Percentiles rank a stretch among this genome's conserved stretches.
Conservation (phyloP, 2,329 filamentous ascomycete genomes). For the Ophiocordyceps australis region DNA sequence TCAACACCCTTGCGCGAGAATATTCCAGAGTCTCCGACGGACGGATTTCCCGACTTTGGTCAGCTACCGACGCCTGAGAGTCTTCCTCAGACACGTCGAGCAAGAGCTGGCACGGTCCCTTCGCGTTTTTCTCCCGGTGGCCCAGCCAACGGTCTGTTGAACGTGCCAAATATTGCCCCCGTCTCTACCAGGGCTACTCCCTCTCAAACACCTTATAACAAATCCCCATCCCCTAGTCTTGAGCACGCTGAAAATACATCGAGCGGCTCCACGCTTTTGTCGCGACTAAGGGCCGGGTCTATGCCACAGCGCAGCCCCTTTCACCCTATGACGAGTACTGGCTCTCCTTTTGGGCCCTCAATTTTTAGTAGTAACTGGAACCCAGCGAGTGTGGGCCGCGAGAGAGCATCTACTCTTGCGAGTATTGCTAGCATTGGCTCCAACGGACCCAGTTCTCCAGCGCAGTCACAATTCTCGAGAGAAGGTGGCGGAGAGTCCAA, state of each 20-base stretch:
- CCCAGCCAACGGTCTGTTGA: slow-evolving; percentile 38
- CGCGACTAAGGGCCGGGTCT: slow-evolving; percentile 75
- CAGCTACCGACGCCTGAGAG: slow-evolving; percentile 49
- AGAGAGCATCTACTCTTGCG: slow-evolving; percentile 70
- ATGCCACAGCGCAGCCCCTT: slow-evolving; percentile 79
- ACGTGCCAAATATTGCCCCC: slow-evolving; percentile 39
- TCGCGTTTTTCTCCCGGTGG: slow-evolving; percentile 76
- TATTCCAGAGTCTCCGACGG: slow-evolving; percentile 90
- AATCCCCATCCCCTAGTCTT: slow-evolving; percentile 42
- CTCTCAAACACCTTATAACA: slow-evolving; percentile 65
- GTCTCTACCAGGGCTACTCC: slow-evolving; percentile 76
- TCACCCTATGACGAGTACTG: slow-evolving; percentile 31
- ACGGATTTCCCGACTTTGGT: slow-evolving; percentile 85
- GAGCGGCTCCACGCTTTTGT: slow-evolving; percentile 57
- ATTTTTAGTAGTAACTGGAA: slow-evolving; percentile 86
- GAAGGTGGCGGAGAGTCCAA: slow-evolving; percentile 76
- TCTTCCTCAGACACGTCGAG: slow-evolving; percentile 54
- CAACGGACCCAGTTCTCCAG: slow-evolving; percentile 75
- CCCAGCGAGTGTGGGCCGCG: slow-evolving; percentile 43
- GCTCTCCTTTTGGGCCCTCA: slow-evolving; percentile 67
- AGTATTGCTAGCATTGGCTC: slow-evolving; percentile 75
- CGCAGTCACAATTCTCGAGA: slow-evolving; percentile 69
- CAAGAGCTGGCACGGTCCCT: slow-evolving; percentile 87
- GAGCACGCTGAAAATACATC: slow-evolving; percentile 25
- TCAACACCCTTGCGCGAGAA: slow-evolving; percentile 93